Percentiles rank a stretch among this genome's conserved stretches.
Conservation (phyloP, 2,329 filamentous ascomycete genomes). For the Alternaria sp. region DNA sequence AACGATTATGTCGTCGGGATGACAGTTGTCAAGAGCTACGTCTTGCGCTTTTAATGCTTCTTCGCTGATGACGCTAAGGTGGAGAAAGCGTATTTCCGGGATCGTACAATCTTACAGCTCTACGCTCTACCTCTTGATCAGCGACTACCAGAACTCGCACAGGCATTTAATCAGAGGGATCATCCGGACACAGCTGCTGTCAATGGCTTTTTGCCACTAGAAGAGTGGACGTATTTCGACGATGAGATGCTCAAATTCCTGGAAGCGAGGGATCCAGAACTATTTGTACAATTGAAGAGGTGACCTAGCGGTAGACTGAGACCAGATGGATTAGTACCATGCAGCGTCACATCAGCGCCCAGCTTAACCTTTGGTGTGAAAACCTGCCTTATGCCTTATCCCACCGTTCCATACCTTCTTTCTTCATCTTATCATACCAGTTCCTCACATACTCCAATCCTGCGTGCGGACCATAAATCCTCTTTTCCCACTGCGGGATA, state of each 20-base stretch:
- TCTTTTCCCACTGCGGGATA: constrained; percentile 54
- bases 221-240: not conserved
- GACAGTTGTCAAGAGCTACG: too few species aligned
- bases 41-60: too few species aligned
- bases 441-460: constrained; percentile 54
- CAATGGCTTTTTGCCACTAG: not conserved
- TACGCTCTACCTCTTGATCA: not conserved
- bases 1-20: too few species aligned
- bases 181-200: too few species aligned
- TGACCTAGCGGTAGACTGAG: not conserved
- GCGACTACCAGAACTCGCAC: too few species aligned
- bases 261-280: not conserved
- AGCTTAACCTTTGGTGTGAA: not conserved
- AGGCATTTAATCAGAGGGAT: too few species aligned
- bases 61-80: too few species aligned
- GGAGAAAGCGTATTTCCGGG: too few species aligned
- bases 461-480: constrained; percentile 58
- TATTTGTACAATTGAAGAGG: not conserved
- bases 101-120: not conserved
- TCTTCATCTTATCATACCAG: constrained; percentile 54
- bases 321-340: not conserved
- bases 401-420: constrained; percentile 33
- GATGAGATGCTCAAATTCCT: not conserved
- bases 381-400: constrained; percentile 18
- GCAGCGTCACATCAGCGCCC: not conserved